Conservation (phyloP, 768 basidiomycete genomes). For the Leccinum sublutescens region DNA sequence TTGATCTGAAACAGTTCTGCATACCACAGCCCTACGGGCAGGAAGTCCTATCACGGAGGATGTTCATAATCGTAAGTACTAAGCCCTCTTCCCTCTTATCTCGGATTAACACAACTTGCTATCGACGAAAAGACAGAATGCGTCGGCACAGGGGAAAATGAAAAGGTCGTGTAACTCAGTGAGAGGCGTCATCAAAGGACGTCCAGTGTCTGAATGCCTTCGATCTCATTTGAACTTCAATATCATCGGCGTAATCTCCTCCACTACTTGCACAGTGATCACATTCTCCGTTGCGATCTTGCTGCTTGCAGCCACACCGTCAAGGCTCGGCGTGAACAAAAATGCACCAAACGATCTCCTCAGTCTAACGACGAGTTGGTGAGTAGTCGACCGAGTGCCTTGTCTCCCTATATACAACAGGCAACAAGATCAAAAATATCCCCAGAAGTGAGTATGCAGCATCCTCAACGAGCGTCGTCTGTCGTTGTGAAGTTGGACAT, state of each 20-base stretch:
- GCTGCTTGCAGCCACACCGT: neutral
- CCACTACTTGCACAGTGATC: neutral
- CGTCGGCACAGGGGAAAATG: too few relatives aligned
- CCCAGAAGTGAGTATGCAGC: conserved; percentile 8
- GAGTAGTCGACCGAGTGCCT: conserved; percentile 5
- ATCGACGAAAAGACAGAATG: too few relatives aligned
- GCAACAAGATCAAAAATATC: conserved; percentile 4
- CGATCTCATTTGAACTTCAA: neutral
- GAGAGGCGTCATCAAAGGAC: neutral
- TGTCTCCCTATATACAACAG: conserved; percentile 7
- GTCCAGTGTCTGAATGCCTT: conserved; percentile 1
- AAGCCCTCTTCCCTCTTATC: too few relatives aligned
- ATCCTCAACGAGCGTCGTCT: conserved; percentile 7
- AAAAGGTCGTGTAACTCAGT: neutral
- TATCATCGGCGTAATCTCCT: neutral
- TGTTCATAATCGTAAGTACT: too few relatives aligned
- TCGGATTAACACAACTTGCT: too few relatives aligned
- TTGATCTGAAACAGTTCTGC: too few relatives aligned
- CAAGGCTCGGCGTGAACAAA: neutral
- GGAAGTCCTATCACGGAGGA: too few relatives aligned
- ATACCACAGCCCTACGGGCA: too few relatives aligned
- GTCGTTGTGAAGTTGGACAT: neutral
- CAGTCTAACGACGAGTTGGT: neutral
- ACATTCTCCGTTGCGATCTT: neutral
- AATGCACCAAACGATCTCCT: neutral